Evolutionary conservation across 176 grass and related monocot species (phyloP).

Genomic region (Oryza longistaminata): DNA sequence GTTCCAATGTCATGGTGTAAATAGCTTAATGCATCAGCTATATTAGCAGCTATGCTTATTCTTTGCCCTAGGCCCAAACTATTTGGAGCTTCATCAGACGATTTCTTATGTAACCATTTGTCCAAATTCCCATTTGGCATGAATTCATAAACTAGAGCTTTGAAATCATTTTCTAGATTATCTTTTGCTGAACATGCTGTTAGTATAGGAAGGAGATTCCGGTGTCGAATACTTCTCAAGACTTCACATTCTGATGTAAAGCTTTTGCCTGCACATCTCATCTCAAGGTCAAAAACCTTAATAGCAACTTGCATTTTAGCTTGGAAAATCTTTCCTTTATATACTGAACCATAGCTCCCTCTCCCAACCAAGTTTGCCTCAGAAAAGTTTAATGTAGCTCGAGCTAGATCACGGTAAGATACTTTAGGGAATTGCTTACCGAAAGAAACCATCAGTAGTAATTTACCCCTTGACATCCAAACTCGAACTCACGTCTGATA

Average conservation of each 20-base stretch:
- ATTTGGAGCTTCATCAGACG: not conserved
- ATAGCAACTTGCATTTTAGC: conserved; percentile 18
- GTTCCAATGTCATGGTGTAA: conserved; percentile 28
- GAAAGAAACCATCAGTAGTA: too few relatives aligned
- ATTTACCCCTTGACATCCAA: too few relatives aligned
- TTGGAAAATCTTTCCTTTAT: conserved; percentile 19
- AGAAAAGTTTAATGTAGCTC: too few relatives aligned
- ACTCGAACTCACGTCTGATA: too few relatives aligned
- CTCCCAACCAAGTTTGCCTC: too few relatives aligned
- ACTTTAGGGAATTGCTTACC: too few relatives aligned
- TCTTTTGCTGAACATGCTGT: conserved; percentile 41
- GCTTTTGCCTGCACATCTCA: conserved; percentile 19
- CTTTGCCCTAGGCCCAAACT: conserved; percentile 31
- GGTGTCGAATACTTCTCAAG: conserved; percentile 41
- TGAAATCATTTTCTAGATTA: conserved; percentile 37
- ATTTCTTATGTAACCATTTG: conserved; percentile 29
- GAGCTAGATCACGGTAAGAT: too few relatives aligned
- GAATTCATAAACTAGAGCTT: conserved; percentile 51
- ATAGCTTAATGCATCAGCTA: conserved; percentile 41
- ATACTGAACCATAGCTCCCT: not conserved
- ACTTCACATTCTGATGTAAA: conserved; percentile 42
- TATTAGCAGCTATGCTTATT: conserved; percentile 29
- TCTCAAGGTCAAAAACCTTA: conserved; percentile 40
- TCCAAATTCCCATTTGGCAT: conserved; percentile 57
- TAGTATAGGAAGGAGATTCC: conserved; percentile 41